These are phyloP conservation scores for Candida loeiensis DNA, from an alignment of 805 yeast species.

Conservation along the genomic window DNA sequence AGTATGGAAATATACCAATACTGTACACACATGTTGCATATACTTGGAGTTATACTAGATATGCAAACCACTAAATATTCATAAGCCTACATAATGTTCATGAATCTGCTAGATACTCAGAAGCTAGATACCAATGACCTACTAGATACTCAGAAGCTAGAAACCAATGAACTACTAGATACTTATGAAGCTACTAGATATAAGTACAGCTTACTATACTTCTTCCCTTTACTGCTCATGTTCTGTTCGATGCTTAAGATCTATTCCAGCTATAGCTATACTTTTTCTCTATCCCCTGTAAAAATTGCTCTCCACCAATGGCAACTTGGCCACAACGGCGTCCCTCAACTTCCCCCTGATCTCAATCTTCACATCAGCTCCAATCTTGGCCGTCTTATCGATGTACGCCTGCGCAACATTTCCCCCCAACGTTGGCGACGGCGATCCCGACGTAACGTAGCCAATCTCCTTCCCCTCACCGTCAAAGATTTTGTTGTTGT, in stretches of 20 bases:
- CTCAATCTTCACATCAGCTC: slow-evolving; percentile 67
- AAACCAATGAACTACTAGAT: too few species aligned
- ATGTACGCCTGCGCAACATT: slow-evolving; percentile 93
- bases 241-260: too few species aligned
- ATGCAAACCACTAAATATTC: too few species aligned
- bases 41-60: background rate
- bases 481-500: slow-evolving; percentile 60
- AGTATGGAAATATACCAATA: too few species aligned
- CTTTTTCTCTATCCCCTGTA: slow-evolving; percentile 40
- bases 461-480: slow-evolving; percentile 53
- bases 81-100: too few species aligned
- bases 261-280: background rate
- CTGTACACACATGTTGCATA: background rate
- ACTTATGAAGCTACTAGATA: too few species aligned
- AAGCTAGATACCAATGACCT: too few species aligned
- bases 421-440: slow-evolving; percentile 58
- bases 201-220: too few species aligned
- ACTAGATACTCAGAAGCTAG: too few species aligned
- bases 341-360: slow-evolving; percentile 81
- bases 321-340: slow-evolving; percentile 76
- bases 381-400: slow-evolving; percentile 67
- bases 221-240: too few species aligned
- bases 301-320: slow-evolving; percentile 75
- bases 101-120: too few species aligned
- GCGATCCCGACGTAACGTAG: slow-evolving; percentile 59